These are phyloP conservation scores for Staphylotrichum tortipilum DNA, from an alignment of 495 filamentous ascomycete genomes.

Conservation along the genomic window DNA sequence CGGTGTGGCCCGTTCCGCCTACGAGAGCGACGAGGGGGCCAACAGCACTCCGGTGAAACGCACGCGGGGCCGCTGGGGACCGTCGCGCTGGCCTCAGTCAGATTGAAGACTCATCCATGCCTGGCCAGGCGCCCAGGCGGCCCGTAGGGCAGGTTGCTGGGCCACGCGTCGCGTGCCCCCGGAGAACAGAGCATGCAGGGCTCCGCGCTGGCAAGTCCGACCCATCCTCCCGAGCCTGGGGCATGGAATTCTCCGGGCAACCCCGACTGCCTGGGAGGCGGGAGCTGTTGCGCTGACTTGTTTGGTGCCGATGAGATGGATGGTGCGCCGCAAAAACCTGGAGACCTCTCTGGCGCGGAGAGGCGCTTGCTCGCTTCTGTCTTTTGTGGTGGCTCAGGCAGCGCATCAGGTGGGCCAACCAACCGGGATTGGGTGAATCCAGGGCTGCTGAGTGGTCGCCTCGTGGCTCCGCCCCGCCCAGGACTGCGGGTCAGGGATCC, in stretches of 20 bases:
- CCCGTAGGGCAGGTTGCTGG: too few relatives aligned
- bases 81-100: too few relatives aligned
- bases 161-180: too few relatives aligned
- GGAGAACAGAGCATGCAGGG: too few relatives aligned
- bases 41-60: neutral
- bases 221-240: too few relatives aligned
- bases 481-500: neutral
- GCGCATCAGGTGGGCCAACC: neutral
- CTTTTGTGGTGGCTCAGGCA: neutral
- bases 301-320: too few relatives aligned
- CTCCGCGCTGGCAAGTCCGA: too few relatives aligned
- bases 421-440: too few relatives aligned
- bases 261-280: neutral
- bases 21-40: neutral
- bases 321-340: neutral
- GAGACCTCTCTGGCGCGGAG: neutral
- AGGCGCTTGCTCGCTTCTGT: neutral
- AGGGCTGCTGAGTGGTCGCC: conserved; percentile 5
- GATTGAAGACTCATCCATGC: too few relatives aligned
- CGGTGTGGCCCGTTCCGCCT: neutral
- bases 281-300: too few relatives aligned
- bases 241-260: neutral
- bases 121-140: too few relatives aligned
- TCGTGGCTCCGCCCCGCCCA: neutral
- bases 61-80: too few relatives aligned